phyloP scores from a whole-genome alignment of 371 early-diverging fungal species.

The Apophysomyces trapeziformis region DNA sequence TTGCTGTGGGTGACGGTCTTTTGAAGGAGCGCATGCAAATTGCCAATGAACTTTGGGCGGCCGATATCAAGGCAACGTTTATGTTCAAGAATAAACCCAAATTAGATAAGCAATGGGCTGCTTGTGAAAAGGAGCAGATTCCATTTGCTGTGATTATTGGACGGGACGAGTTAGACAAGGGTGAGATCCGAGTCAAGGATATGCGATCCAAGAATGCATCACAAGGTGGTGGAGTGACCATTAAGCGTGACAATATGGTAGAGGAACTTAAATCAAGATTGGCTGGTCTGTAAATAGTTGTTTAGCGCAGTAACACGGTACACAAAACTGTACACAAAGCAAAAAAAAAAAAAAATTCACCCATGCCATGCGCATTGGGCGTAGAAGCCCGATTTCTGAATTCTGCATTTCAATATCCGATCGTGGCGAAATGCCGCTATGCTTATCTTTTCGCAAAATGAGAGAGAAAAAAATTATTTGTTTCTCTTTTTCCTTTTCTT shows the following conservation, averaged over 20 bases:
- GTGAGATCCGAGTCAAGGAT: slow-evolving; percentile 85
- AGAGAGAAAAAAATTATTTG: no score
- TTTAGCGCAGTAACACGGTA: background rate
- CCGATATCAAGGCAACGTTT: slow-evolving; percentile 78
- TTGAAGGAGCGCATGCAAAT: slow-evolving; percentile 92
- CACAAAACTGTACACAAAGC: background rate
- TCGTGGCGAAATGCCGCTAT: background rate
- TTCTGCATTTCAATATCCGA: slow-evolving; percentile 6
- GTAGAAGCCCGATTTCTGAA: background rate
- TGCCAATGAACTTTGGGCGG: slow-evolving; percentile 88
- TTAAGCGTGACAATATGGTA: slow-evolving; percentile 68
- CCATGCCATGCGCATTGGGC: background rate
- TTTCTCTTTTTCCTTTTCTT: no score
- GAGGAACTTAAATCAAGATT: slow-evolving; percentile 51
- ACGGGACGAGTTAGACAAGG: slow-evolving; percentile 75
- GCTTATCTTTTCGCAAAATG: no score
- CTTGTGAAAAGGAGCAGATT: slow-evolving; percentile 84
- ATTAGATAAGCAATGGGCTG: slow-evolving; percentile 79
- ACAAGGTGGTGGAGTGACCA: slow-evolving; percentile 60
- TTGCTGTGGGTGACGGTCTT: slow-evolving; percentile 80
- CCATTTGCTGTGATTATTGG: slow-evolving; percentile 92
- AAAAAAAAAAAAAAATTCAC: background rate
- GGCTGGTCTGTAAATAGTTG: background rate
- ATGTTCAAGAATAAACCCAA: slow-evolving; percentile 92
- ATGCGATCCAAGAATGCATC: slow-evolving; percentile 69